Evolutionary conservation across 805 yeast species (phyloP).

Genomic region (Candida pini): DNA sequence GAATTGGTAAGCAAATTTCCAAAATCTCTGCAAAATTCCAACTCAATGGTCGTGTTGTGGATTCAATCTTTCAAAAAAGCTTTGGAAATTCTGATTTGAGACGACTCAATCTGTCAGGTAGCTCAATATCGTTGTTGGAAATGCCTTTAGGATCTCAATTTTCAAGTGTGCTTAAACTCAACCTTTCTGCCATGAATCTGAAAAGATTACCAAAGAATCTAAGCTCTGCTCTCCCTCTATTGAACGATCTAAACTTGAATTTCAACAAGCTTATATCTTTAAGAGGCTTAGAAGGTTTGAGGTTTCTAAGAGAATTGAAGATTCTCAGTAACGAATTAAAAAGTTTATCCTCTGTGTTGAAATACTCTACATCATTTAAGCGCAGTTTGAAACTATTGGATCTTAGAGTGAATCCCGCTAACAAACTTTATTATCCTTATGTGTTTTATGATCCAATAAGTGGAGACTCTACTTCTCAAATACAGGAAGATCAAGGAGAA

Average conservation of each 20-base stretch:
- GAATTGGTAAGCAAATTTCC: slow-evolving; percentile 32
- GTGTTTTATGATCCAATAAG: slow-evolving; percentile 44
- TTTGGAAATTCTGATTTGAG: slow-evolving; percentile 22
- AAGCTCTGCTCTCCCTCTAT: slow-evolving; percentile 37
- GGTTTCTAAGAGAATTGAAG: slow-evolving; percentile 33
- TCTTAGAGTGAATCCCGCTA: slow-evolving; percentile 44
- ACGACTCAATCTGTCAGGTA: slow-evolving; percentile 31
- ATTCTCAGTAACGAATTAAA: slow-evolving; percentile 42
- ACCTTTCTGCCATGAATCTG: slow-evolving; percentile 45
- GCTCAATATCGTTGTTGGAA: slow-evolving; percentile 9
- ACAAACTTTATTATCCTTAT: slow-evolving; percentile 43
- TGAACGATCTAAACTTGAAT: slow-evolving; percentile 43
- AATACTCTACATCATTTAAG: slow-evolving; percentile 28
- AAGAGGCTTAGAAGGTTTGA: slow-evolving; percentile 29
- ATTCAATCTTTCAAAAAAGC: slow-evolving; percentile 13
- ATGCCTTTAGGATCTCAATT: slow-evolving; percentile 6
- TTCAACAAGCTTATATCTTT: slow-evolving; percentile 39
- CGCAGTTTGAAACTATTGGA: slow-evolving; percentile 35
- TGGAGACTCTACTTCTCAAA: slow-evolving; percentile 7
- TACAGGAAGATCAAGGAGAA: slow-evolving; percentile 7
- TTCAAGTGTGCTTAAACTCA: slow-evolving; percentile 33
- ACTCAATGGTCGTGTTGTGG: slow-evolving; percentile 15
- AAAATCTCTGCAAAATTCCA: slow-evolving; percentile 40
- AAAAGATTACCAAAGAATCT: slow-evolving; percentile 33
- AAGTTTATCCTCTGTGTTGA: slow-evolving; percentile 28